These are phyloP conservation scores for Pseudozyma hubeiensis DNA, from an alignment of 1,284 basidiomycete genomes.

Conservation along the genomic window DNA sequence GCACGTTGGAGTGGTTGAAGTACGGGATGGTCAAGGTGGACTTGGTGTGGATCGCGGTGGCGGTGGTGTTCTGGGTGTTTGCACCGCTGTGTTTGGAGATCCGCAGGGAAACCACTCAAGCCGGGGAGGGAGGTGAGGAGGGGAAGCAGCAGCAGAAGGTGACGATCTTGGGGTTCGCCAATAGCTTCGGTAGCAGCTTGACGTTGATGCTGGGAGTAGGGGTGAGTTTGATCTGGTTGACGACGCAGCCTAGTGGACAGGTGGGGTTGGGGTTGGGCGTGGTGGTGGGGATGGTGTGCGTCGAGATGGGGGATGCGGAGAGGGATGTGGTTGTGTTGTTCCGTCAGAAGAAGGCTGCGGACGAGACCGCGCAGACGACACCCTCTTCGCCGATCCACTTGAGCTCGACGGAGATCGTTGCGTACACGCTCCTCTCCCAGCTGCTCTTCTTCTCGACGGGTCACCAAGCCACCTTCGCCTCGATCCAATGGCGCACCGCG, in stretches of 20 bases:
- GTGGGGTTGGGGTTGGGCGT: constrained; percentile 77
- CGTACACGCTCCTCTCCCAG: constrained; percentile 48
- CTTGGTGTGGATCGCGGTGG: constrained; percentile 39
- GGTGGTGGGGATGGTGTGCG: constrained; percentile 70
- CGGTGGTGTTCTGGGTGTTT: constrained; percentile 54
- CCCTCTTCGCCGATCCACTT: constrained; percentile 9
- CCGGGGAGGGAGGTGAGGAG: constrained; percentile 1
- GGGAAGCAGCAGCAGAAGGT: constrained; percentile 66
- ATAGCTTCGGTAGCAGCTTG: constrained; percentile 88
- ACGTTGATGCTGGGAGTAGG: constrained; percentile 80
- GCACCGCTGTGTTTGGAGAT: constrained; percentile 64
- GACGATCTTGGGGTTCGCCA: constrained; percentile 85
- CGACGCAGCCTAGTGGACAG: constrained; percentile 85
- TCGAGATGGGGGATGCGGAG: constrained; percentile 62
- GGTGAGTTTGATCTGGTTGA: constrained; percentile 76
- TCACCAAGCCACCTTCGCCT: constrained; percentile 88
- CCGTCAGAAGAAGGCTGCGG: not conserved
- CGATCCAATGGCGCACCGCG: constrained; percentile 94
- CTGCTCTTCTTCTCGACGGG: constrained; percentile 88
- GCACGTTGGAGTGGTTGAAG: constrained; percentile 46
- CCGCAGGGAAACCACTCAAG: constrained; percentile 21
- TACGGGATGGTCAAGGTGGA: constrained; percentile 42
- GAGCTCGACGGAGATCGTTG: constrained; percentile 31
- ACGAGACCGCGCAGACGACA: not conserved
- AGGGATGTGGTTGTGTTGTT: constrained; percentile 44